A percentile compares a stretch with the other conserved stretches of the same genome.
phyloP scores from a whole-genome alignment of 2,329 filamentous ascomycete genomes.

The Verticillium alfalfae region DNA sequence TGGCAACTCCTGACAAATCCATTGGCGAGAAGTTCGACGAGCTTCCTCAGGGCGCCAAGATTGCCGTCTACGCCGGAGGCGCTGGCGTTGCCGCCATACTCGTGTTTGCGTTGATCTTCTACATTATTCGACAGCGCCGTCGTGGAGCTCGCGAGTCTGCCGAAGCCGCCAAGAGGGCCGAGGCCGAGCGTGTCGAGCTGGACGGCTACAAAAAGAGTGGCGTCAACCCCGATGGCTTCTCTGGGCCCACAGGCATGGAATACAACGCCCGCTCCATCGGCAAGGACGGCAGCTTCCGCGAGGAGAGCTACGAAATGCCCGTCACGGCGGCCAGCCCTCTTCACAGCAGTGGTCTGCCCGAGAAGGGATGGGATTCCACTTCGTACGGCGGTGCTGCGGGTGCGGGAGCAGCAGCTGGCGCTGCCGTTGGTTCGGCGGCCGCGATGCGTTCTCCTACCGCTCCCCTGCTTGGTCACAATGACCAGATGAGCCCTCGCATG shows the following conservation, averaged over 20 bases:
- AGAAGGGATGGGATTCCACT: conserved; percentile 18
- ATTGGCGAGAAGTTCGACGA: conserved; percentile 48
- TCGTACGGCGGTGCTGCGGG: conserved; percentile 11
- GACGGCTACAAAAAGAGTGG: conserved; percentile 42
- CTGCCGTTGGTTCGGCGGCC: conserved; percentile 1
- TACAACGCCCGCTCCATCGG: conserved; percentile 21
- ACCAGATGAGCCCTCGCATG: neutral
- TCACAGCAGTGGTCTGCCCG: conserved; percentile 15
- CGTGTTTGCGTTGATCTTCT: conserved; percentile 37
- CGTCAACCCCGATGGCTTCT: conserved; percentile 41
- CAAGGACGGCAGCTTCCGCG: conserved; percentile 19
- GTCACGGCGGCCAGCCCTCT: conserved; percentile 19
- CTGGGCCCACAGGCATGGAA: conserved; percentile 25
- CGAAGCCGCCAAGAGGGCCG: conserved; percentile 33
- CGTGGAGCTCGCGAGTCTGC: conserved; percentile 46
- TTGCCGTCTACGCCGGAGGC: conserved; percentile 44
- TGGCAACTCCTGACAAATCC: conserved; percentile 32
- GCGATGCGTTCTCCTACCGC: neutral
- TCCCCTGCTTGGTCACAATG: neutral
- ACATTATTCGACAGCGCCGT: conserved; percentile 50
- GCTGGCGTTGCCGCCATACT: conserved; percentile 38
- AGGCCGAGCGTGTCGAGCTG: conserved; percentile 45
- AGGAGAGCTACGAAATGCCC: conserved; percentile 24
- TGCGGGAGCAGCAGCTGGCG: conserved; percentile 3
- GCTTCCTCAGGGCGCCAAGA: conserved; percentile 43